Percentiles rank a stretch among this genome's conserved stretches.
Evolutionary conservation across 768 basidiomycete species (phyloP).

Genomic region (Pleurotus pulmonarius): DNA sequence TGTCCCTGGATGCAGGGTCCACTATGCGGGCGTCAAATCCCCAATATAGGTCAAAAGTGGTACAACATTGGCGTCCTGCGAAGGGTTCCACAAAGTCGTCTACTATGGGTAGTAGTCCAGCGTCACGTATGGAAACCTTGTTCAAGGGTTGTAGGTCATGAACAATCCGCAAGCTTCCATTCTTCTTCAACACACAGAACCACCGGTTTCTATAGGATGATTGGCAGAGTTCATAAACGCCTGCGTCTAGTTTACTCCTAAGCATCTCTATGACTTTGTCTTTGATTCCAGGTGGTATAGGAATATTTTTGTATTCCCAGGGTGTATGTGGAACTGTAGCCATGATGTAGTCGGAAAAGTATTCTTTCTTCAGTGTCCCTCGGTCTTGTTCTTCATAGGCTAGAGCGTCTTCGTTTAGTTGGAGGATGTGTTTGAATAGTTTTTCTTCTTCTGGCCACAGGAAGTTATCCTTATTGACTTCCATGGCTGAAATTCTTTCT

Average conservation of each 20-base stretch:
- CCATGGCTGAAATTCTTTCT: not conserved
- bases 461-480: slow-evolving; percentile 16
- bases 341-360: slow-evolving; percentile 24
- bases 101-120: slow-evolving; percentile 27
- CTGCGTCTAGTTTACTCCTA: slow-evolving; percentile 26
- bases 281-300: slow-evolving; percentile 28
- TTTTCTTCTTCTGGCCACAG: slow-evolving; percentile 18
- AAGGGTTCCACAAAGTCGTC: slow-evolving; percentile 29
- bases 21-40: slow-evolving; percentile 30
- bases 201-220: slow-evolving; percentile 31
- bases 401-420: slow-evolving; percentile 17
- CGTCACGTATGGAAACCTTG: slow-evolving; percentile 30
- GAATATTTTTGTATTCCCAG: slow-evolving; percentile 29
- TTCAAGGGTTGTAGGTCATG: slow-evolving; percentile 37
- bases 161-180: slow-evolving; percentile 27
- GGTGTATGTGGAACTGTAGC: slow-evolving; percentile 29
- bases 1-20: slow-evolving; percentile 17
- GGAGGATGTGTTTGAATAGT: slow-evolving; percentile 18
- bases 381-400: slow-evolving; percentile 18
- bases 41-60: slow-evolving; percentile 28
- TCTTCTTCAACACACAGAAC: slow-evolving; percentile 36
- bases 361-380: slow-evolving; percentile 10
- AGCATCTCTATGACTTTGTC: slow-evolving; percentile 26
- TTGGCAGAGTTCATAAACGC: slow-evolving; percentile 31
- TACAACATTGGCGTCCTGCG: slow-evolving; percentile 21